Evolutionary conservation across 495 filamentous ascomycete genomes (phyloP).

Genomic region (Penicillium malachiteum): DNA sequence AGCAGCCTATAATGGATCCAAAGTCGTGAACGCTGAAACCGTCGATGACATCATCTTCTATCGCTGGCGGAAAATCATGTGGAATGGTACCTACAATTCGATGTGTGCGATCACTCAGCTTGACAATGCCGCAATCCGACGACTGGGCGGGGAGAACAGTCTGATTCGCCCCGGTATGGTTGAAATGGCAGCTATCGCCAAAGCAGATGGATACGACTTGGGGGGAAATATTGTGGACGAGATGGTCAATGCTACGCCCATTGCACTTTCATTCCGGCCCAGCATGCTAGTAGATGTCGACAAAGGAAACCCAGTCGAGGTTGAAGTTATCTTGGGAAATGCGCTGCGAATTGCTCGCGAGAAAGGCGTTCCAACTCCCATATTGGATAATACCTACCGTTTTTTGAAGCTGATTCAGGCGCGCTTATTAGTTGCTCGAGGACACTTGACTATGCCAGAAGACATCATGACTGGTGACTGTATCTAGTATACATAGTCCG

Average conservation of each 20-base stretch:
- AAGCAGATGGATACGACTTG: slow-evolving; percentile 17
- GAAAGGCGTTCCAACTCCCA: slow-evolving; percentile 9
- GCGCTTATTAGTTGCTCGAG: slow-evolving; percentile 9
- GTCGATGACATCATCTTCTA: slow-evolving; percentile 14
- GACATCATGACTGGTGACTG: neutral
- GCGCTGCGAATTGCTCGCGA: slow-evolving; percentile 9
- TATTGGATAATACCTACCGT: slow-evolving; percentile 13
- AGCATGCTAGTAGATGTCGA: slow-evolving; percentile 18
- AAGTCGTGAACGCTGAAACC: slow-evolving; percentile 9
- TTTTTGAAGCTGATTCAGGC: slow-evolving; percentile 14
- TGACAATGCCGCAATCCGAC: slow-evolving; percentile 12
- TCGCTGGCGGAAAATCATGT: slow-evolving; percentile 18
- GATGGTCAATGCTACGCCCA: slow-evolving; percentile 7
- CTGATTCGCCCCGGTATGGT: slow-evolving; percentile 19
- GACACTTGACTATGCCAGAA: slow-evolving; percentile 2
- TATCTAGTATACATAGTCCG: neutral
- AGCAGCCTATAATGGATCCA: slow-evolving; percentile 10
- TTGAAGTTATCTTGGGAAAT: slow-evolving; percentile 21
- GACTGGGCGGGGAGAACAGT: slow-evolving; percentile 7
- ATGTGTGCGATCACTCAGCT: slow-evolving; percentile 18
- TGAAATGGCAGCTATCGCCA: slow-evolving; percentile 14
- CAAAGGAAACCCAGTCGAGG: slow-evolving; percentile 16
- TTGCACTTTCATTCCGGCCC: slow-evolving; percentile 14
- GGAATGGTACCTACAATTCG: slow-evolving; percentile 18
- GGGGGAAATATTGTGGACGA: slow-evolving; percentile 9